Conservation (phyloP, 805 yeast species). For the Candida maesae region DNA sequence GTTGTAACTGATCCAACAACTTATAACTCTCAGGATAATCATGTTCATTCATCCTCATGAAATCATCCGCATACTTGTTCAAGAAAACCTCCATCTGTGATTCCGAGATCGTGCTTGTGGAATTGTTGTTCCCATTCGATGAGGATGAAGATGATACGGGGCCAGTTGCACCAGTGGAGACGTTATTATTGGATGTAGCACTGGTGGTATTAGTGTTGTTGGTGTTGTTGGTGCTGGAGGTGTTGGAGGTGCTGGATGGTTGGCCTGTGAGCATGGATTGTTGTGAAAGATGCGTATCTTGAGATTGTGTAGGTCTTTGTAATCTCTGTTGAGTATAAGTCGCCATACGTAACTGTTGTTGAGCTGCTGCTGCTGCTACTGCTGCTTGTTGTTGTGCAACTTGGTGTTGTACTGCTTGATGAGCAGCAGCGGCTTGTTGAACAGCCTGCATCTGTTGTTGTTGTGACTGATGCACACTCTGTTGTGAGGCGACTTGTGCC, state of each 20-base stretch:
- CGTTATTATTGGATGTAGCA: too few species aligned
- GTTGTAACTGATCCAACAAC: constrained; percentile 6
- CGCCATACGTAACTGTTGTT: constrained; percentile 1
- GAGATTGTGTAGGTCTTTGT: too few species aligned
- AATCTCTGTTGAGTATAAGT: not conserved
- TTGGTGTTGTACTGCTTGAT: constrained; percentile 2
- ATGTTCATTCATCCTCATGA: constrained; percentile 6
- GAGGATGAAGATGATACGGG: not conserved
- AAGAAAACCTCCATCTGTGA: constrained; percentile 13
- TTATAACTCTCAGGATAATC: constrained; percentile 13
- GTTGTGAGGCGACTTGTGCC: constrained; percentile 1
- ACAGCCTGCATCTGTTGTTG: constrained; percentile 1
- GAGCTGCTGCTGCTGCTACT: constrained; percentile 1
- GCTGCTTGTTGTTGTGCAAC: constrained; percentile 1
- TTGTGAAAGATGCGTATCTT: too few species aligned
- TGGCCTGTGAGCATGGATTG: too few species aligned
- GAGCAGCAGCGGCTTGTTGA: constrained; percentile 1
- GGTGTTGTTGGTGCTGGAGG: not conserved
- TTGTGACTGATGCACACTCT: constrained; percentile 4
- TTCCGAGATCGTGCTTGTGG: constrained; percentile 11
- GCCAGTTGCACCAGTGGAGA: too few species aligned
- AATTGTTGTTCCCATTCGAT: too few species aligned
- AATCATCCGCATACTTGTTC: constrained; percentile 13
- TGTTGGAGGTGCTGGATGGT: too few species aligned
- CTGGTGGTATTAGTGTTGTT: not conserved